phyloP scores from a whole-genome alignment of 139 green algal genomes.

The Haematococcus sp. region DNA sequence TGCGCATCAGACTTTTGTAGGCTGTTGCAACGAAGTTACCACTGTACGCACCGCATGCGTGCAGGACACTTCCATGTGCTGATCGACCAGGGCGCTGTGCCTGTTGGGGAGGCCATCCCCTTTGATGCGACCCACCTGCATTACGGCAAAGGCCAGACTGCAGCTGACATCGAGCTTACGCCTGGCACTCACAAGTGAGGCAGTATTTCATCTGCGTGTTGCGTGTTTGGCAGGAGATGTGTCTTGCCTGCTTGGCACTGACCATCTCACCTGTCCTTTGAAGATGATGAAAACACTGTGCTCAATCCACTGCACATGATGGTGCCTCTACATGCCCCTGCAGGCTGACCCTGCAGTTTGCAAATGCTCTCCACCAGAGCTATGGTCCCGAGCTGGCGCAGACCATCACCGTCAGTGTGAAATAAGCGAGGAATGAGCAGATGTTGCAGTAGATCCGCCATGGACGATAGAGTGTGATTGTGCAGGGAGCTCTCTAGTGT shows the following conservation, averaged over 20 bases:
- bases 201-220: background rate
- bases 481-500: no score
- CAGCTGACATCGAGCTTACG: conserved; percentile 39
- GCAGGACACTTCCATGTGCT: conserved; percentile 51
- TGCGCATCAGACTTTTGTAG: background rate
- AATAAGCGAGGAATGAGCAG: conserved; percentile 33
- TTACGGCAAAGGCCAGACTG: conserved; percentile 61
- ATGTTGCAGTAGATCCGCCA: no score
- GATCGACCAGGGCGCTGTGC: conserved; percentile 27
- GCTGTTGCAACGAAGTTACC: no score
- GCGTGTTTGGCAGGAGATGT: background rate
- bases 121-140: conserved; percentile 63
- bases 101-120: conserved; percentile 47
- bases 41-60: background rate
- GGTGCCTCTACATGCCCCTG: background rate
- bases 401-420: conserved; percentile 48
- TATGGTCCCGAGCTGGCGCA: conserved; percentile 32
- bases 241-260: background rate
- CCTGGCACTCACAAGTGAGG: conserved; percentile 4
- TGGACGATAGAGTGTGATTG: no score
- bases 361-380: conserved; percentile 53
- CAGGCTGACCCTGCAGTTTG: conserved; percentile 70
- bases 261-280: background rate
- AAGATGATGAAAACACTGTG: background rate
- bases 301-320: background rate